These are phyloP conservation scores for Rubia peregrina DNA, from an alignment of 305 asterid genomes.

Conservation along the genomic window DNA sequence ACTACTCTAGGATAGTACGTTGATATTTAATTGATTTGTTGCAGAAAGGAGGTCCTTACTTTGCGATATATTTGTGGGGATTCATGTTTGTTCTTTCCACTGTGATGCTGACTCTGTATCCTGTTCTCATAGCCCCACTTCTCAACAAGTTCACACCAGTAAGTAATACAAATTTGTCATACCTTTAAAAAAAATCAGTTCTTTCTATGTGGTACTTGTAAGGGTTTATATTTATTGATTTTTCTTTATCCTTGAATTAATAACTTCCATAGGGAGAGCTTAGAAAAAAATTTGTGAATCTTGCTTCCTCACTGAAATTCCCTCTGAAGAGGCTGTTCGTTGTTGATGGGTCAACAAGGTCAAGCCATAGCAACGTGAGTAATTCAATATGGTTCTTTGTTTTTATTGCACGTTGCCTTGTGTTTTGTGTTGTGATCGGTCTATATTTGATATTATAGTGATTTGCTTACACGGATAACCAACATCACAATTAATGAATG, in stretches of 20 bases:
- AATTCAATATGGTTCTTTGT: slow-evolving; percentile 6
- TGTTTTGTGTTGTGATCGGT: not conserved
- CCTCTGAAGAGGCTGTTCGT: slow-evolving; percentile 90
- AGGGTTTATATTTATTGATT: not conserved
- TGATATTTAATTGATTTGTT: slow-evolving; percentile 23
- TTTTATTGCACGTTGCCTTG: not conserved
- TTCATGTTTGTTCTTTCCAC: slow-evolving; percentile 80
- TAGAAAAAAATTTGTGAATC: slow-evolving; percentile 72
- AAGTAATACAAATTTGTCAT: slow-evolving; percentile 29
- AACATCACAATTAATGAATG: not conserved
- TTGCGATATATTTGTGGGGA: slow-evolving; percentile 94
- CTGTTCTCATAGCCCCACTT: slow-evolving; percentile 90
- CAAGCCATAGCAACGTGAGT: slow-evolving; percentile 97
- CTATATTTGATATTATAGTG: not conserved
- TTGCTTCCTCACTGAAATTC: slow-evolving; percentile 83
- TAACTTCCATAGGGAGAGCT: slow-evolving; percentile 94
- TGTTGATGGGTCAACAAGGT: slow-evolving; percentile 98
- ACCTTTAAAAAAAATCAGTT: too few relatives aligned
- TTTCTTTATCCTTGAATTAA: slow-evolving; percentile 16
- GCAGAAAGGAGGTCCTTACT: slow-evolving; percentile 99
- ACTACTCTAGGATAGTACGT: slow-evolving; percentile 7
- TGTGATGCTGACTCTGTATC: slow-evolving; percentile 94
- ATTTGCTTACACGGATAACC: not conserved
- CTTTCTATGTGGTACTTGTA: not conserved
- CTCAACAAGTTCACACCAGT: slow-evolving; percentile 98